A percentile compares a stretch with the other conserved stretches of the same genome.
Conservation (phyloP, 768 basidiomycete genomes). For the Tricholoma furcatifolium region DNA sequence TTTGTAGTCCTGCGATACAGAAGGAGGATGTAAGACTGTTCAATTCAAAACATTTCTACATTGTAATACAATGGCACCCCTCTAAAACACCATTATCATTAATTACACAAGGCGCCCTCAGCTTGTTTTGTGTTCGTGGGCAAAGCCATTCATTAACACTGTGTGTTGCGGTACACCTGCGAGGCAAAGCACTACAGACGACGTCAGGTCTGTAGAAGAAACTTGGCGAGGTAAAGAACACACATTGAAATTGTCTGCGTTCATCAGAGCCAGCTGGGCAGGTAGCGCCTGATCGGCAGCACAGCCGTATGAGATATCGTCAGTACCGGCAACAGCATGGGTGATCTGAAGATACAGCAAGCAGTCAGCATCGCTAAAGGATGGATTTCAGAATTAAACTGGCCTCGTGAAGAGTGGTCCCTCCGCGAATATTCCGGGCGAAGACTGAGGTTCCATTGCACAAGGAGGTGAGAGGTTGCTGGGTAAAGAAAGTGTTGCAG, state of each 20-base stretch:
- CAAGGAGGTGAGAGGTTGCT: constrained; percentile 35
- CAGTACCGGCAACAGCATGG: constrained; percentile 38
- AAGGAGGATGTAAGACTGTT: too few species aligned
- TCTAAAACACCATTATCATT: too few species aligned
- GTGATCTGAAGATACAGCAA: constrained; percentile 29
- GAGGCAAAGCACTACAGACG: constrained; percentile 41
- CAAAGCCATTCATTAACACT: constrained; percentile 31
- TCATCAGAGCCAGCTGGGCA: constrained; percentile 28
- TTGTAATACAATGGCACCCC: too few species aligned
- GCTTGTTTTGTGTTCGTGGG: too few species aligned
- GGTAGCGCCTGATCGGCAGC: constrained; percentile 37
- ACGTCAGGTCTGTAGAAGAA: neutral
- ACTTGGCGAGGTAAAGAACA: constrained; percentile 4
- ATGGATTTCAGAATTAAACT: neutral
- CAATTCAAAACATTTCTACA: too few species aligned
- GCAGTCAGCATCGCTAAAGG: neutral
- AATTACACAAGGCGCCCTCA: too few species aligned
- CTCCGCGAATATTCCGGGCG: constrained; percentile 45
- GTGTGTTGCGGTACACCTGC: constrained; percentile 41
- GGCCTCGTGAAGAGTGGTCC: constrained; percentile 47
- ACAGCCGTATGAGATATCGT: constrained; percentile 42
- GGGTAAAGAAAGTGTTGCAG: constrained; percentile 47
- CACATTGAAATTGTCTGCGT: constrained; percentile 51
- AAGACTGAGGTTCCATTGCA: constrained; percentile 44
- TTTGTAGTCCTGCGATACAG: too few species aligned